Evolutionary conservation across 805 yeast species (phyloP).

Genomic region (Sungouiozyma ichnusensis): DNA sequence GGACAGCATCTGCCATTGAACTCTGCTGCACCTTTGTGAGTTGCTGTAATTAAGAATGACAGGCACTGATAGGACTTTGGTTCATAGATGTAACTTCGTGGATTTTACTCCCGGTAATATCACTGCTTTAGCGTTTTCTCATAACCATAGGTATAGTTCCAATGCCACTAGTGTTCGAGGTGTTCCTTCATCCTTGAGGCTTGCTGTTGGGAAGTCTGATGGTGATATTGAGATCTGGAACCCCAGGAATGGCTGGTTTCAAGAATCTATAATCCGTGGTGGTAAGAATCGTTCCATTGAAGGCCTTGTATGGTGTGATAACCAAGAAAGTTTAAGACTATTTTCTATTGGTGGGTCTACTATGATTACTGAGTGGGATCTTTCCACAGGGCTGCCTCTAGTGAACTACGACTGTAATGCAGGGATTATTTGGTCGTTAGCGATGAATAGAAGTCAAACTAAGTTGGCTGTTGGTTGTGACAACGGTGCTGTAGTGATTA

Average conservation of each 20-base stretch:
- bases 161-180: conserved; percentile 29
- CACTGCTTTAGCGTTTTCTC: conserved; percentile 73
- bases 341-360: conserved; percentile 95
- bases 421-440: conserved; percentile 87
- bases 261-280: conserved; percentile 65
- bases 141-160: conserved; percentile 16
- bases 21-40: too few relatives aligned
- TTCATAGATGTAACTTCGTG: conserved; percentile 87
- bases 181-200: conserved; percentile 47
- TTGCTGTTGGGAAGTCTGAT: conserved; percentile 87
- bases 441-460: conserved; percentile 48
- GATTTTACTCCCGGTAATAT: conserved; percentile 79
- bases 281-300: conserved; percentile 79
- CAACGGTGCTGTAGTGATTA: conserved; percentile 78
- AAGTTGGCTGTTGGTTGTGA: conserved; percentile 88
- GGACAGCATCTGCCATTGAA: too few relatives aligned
- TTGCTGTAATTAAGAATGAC: neutral
- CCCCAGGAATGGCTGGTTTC: conserved; percentile 72
- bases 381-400: conserved; percentile 59
- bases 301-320: conserved; percentile 70
- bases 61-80: neutral
- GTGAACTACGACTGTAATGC: conserved; percentile 81
- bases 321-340: conserved; percentile 49
- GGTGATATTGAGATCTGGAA: conserved; percentile 97
- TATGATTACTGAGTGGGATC: conserved; percentile 84